phyloP scores from a whole-genome alignment of 2,329 filamentous ascomycete species.

The Aspergillus cejpii region DNA sequence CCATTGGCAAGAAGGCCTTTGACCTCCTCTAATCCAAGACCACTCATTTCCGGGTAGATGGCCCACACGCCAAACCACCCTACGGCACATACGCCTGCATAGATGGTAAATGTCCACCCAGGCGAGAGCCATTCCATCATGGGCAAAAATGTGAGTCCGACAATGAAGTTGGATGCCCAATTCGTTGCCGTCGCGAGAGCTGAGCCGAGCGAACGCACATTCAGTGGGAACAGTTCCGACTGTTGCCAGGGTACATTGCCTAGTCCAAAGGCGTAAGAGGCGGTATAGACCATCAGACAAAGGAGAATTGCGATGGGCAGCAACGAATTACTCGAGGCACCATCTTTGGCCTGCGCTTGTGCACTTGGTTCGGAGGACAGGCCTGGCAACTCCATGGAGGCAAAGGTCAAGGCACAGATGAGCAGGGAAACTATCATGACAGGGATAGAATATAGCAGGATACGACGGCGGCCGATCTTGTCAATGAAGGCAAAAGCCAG shows the following conservation, averaged over 20 bases:
- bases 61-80: slow-evolving; percentile 64
- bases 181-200: slow-evolving; percentile 65
- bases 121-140: slow-evolving; percentile 73
- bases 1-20: slow-evolving; percentile 62
- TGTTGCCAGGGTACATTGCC: slow-evolving; percentile 97
- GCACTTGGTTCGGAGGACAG: slow-evolving; percentile 18
- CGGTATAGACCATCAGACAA: slow-evolving; percentile 76
- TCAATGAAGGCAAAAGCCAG: slow-evolving; percentile 71
- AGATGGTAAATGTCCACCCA: slow-evolving; percentile 72
- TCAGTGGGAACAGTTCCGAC: slow-evolving; percentile 74
- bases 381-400: slow-evolving; percentile 49
- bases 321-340: slow-evolving; percentile 21
- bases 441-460: slow-evolving; percentile 75
- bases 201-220: slow-evolving; percentile 57
- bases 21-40: slow-evolving; percentile 73
- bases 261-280: slow-evolving; percentile 76
- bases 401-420: slow-evolving; percentile 66
- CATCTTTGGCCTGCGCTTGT: slow-evolving; percentile 10
- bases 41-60: slow-evolving; percentile 82
- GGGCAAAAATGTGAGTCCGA: slow-evolving; percentile 80
- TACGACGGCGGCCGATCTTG: slow-evolving; percentile 67
- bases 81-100: slow-evolving; percentile 59
- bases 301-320: slow-evolving; percentile 56
- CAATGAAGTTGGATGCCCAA: slow-evolving; percentile 79
- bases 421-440: slow-evolving; percentile 72